Evolutionary conservation across 192 early-diverging fungal species (phyloP).

Genomic region (Geranomyces variabilis): DNA sequence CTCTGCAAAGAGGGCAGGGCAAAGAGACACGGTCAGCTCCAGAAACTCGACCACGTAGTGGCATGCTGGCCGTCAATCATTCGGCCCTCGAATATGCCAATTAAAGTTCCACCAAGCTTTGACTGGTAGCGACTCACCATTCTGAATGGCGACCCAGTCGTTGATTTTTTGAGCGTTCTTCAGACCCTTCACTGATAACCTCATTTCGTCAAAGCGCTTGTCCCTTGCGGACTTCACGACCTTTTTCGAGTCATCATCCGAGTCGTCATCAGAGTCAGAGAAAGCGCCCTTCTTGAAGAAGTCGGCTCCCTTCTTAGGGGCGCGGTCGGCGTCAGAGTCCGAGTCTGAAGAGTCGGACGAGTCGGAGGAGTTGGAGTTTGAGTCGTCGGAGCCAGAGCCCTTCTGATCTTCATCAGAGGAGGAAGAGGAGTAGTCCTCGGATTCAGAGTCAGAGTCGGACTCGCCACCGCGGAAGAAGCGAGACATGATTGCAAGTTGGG

Average conservation of each 20-base stretch:
- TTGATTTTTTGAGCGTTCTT: conserved; percentile 81
- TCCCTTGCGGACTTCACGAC: conserved; percentile 81
- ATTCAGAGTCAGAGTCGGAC: conserved; percentile 60
- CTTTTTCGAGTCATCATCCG: conserved; percentile 74
- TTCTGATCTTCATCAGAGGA: conserved; percentile 23
- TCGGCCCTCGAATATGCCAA: too few species aligned
- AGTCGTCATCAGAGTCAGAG: conserved; percentile 62
- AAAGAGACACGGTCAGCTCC: conserved; percentile 16
- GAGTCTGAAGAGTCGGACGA: conserved; percentile 26
- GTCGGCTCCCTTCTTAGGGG: conserved; percentile 23
- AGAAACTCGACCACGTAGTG: background rate
- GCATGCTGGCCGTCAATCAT: too few species aligned
- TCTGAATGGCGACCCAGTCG: conserved; percentile 83
- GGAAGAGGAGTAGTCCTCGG: conserved; percentile 42
- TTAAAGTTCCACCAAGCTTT: too few species aligned
- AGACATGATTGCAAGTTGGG: conserved; percentile 61
- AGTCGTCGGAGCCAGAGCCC: conserved; percentile 37
- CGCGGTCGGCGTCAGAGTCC: conserved; percentile 49
- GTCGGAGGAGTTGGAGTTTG: conserved; percentile 31
- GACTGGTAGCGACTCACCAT: too few species aligned
- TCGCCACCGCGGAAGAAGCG: conserved; percentile 84
- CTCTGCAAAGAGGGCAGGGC: conserved; percentile 50
- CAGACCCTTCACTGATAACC: conserved; percentile 63
- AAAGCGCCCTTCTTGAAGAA: conserved; percentile 36
- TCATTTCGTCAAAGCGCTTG: conserved; percentile 87